These are phyloP conservation scores for Fusarium abutilonis DNA, from an alignment of 2,329 filamentous ascomycete genomes.

Conservation along the genomic window DNA sequence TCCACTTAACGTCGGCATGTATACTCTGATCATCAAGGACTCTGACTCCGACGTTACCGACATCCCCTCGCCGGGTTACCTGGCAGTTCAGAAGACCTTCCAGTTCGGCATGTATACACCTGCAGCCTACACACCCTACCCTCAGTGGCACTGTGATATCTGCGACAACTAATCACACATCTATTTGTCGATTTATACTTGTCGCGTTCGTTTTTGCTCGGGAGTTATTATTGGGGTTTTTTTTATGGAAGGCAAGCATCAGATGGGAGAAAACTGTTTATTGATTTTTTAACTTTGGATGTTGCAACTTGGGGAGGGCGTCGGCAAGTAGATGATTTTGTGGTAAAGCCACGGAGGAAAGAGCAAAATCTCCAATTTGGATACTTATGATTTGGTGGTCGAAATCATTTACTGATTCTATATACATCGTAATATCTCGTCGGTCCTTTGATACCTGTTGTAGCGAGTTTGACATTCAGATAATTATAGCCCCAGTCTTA, in stretches of 20 bases:
- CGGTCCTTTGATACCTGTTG: slow-evolving; percentile 17
- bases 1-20: slow-evolving; percentile 64
- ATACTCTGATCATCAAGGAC: slow-evolving; percentile 71
- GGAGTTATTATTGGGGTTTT: slow-evolving; percentile 28
- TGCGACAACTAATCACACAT: slow-evolving; percentile 63
- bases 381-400: slow-evolving; percentile 41
- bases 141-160: slow-evolving; percentile 65
- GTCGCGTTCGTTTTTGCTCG: slow-evolving; percentile 39
- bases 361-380: slow-evolving; percentile 24
- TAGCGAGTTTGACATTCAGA: slow-evolving; percentile 10
- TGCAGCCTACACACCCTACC: slow-evolving; percentile 61
- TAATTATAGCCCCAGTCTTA: background rate
- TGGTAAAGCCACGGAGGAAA: slow-evolving; percentile 24
- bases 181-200: slow-evolving; percentile 57
- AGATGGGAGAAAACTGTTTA: slow-evolving; percentile 29
- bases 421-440: slow-evolving; percentile 41
- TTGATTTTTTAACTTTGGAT: slow-evolving; percentile 28
- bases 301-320: slow-evolving; percentile 34
- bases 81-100: slow-evolving; percentile 60
- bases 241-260: slow-evolving; percentile 35
- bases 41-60: slow-evolving; percentile 62
- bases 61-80: slow-evolving; percentile 64
- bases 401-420: slow-evolving; percentile 41
- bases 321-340: slow-evolving; percentile 30
- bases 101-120: slow-evolving; percentile 67